A percentile compares a stretch with the other conserved stretches of the same genome.
Evolutionary conservation across 225 moss, liverwort and hornwort genomes (phyloP).

Genomic region (Lunularia cruciata): DNA sequence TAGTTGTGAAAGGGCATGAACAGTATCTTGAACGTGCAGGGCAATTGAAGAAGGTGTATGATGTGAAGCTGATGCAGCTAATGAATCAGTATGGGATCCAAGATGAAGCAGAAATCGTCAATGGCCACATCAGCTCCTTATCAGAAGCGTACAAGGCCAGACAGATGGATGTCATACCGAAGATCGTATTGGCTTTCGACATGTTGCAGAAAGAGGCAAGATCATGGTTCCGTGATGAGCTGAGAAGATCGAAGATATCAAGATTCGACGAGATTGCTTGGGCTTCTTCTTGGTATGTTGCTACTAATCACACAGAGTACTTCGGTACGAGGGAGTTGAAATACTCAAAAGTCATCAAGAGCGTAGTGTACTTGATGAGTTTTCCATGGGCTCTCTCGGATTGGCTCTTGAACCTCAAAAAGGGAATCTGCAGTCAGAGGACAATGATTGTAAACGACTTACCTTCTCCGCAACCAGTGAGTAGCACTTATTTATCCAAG

Average conservation of each 20-base stretch:
- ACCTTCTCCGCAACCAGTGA: too few relatives aligned
- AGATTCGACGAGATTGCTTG: slow-evolving; percentile 25
- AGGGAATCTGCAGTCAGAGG: too few relatives aligned
- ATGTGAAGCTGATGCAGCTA: slow-evolving; percentile 62
- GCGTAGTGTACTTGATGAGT: slow-evolving; percentile 32
- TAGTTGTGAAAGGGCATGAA: slow-evolving; percentile 53
- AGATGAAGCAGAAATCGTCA: slow-evolving; percentile 73
- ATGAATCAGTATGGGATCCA: slow-evolving; percentile 87
- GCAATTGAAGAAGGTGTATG: slow-evolving; percentile 47
- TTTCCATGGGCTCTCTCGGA: slow-evolving; percentile 51
- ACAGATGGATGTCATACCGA: slow-evolving; percentile 50
- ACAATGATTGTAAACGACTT: too few relatives aligned
- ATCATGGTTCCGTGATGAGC: slow-evolving; percentile 48
- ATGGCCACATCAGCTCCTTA: slow-evolving; percentile 62
- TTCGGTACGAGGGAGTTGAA: slow-evolving; percentile 1
- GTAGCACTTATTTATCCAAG: too few relatives aligned
- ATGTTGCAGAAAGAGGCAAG: slow-evolving; percentile 59
- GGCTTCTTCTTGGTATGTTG: slow-evolving; percentile 53
- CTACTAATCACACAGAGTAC: slow-evolving; percentile 30
- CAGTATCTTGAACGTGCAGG: slow-evolving; percentile 47
- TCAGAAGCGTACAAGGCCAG: slow-evolving; percentile 53
- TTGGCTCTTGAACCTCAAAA: slow-evolving; percentile 35
- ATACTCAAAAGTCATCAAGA: slow-evolving; percentile 5
- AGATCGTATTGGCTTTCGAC: slow-evolving; percentile 53
- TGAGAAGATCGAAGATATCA: neutral